Evolutionary conservation across 768 basidiomycete genomes (phyloP).

Genomic region (Mycena leptocephala): DNA sequence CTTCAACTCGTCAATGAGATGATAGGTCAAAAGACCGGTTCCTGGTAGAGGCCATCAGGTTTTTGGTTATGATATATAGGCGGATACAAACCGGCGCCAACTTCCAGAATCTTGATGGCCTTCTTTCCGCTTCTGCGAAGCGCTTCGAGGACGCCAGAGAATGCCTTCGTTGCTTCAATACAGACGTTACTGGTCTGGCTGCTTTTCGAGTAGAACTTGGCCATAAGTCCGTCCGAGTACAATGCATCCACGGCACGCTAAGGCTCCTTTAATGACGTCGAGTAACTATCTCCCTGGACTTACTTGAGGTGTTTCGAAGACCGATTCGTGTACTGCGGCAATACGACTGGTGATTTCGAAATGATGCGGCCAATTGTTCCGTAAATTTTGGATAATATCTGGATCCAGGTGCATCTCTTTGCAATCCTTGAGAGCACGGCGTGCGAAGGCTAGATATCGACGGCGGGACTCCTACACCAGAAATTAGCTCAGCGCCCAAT

Average conservation of each 20-base stretch:
- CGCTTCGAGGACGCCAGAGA: constrained; percentile 3
- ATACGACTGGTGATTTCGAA: constrained; percentile 20
- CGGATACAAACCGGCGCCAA: constrained; percentile 16
- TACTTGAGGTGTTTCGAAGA: constrained; percentile 5
- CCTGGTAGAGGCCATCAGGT: neutral
- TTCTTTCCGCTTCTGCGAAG: neutral
- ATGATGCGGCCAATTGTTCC: neutral
- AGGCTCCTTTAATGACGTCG: too few species aligned
- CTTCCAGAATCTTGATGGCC: constrained; percentile 14
- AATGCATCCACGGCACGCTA: neutral
- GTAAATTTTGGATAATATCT: neutral
- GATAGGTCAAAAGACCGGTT: constrained; percentile 3
- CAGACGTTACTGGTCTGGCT: constrained; percentile 10
- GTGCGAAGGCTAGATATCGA: constrained; percentile 1
- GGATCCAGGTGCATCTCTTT: neutral
- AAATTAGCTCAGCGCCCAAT: neutral
- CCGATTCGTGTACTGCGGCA: neutral
- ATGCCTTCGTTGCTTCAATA: neutral
- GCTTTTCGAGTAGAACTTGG: neutral
- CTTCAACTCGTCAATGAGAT: constrained; percentile 17
- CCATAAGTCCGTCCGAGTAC: constrained; percentile 23
- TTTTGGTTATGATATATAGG: neutral
- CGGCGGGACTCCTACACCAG: neutral
- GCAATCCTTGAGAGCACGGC: neutral
- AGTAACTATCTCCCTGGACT: too few species aligned